A percentile compares a stretch with the other conserved stretches of the same genome.
These are phyloP conservation scores for Backusella morwellensis DNA, from an alignment of 192 early-diverging fungal species.

Conservation along the genomic window DNA sequence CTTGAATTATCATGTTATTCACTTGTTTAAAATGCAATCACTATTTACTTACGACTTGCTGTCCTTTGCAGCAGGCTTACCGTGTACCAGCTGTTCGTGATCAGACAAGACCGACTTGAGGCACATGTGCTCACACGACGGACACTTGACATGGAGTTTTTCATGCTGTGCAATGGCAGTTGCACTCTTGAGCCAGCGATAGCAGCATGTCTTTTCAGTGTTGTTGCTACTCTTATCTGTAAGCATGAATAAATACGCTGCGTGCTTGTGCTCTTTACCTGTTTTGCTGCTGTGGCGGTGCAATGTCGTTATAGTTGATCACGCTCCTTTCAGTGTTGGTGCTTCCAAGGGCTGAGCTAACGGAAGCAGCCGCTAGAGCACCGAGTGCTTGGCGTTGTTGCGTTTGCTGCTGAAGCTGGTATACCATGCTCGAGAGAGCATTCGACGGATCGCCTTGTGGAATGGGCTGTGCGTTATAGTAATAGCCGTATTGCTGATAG, in stretches of 20 bases:
- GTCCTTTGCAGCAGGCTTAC: neutral
- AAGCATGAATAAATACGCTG: neutral
- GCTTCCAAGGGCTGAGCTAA: slow-evolving; percentile 5
- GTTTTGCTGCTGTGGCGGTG: neutral
- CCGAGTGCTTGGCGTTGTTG: slow-evolving; percentile 8
- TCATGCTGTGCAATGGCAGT: slow-evolving; percentile 18
- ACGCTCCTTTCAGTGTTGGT: neutral
- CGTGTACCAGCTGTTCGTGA: slow-evolving; percentile 13
- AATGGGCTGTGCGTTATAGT: neutral
- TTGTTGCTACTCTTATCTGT: neutral
- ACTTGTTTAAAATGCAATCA: neutral
- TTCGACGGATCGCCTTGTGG: slow-evolving; percentile 7
- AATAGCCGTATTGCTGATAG: neutral
- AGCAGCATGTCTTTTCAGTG: slow-evolving; percentile 8
- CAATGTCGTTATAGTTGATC: slow-evolving; percentile 15
- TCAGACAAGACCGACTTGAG: slow-evolving; percentile 1
- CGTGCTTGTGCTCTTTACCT: neutral
- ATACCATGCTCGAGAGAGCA: neutral
- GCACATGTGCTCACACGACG: slow-evolving; percentile 11
- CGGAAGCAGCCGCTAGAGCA: slow-evolving; percentile 23
- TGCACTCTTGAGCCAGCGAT: slow-evolving; percentile 10
- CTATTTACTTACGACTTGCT: slow-evolving; percentile 15
- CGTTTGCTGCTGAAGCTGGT: slow-evolving; percentile 21
- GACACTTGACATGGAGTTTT: slow-evolving; percentile 26
- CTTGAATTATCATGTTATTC: neutral